Evolutionary conservation across 805 yeast species (phyloP).

Genomic region (Saccharomycopsis sp.): DNA sequence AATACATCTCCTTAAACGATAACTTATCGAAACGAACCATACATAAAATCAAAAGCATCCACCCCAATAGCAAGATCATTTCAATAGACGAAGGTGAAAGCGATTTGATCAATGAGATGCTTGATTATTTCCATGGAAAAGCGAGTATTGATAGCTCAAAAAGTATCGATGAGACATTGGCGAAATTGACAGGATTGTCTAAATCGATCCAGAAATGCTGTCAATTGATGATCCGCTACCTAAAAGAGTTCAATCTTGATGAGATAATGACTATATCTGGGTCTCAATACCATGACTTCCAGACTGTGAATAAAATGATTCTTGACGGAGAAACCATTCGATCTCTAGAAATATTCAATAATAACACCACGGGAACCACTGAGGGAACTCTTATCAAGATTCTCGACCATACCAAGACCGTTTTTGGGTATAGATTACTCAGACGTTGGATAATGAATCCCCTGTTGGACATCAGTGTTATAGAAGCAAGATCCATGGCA

Average conservation of each 20-base stretch:
- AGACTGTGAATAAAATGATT: slow-evolving; percentile 42
- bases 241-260: slow-evolving; percentile 58
- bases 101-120: neutral
- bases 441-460: slow-evolving; percentile 75
- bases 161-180: slow-evolving; percentile 1
- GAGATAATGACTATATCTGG: slow-evolving; percentile 20
- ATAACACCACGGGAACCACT: slow-evolving; percentile 47
- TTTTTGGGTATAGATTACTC: slow-evolving; percentile 64
- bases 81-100: slow-evolving; percentile 22
- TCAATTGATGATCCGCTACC: slow-evolving; percentile 43
- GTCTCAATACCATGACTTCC: slow-evolving; percentile 40
- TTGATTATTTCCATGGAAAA: neutral
- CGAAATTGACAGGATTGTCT: slow-evolving; percentile 28
- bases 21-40: slow-evolving; percentile 31
- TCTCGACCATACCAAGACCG: slow-evolving; percentile 72
- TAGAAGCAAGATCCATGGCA: slow-evolving; percentile 60
- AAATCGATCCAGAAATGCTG: slow-evolving; percentile 34
- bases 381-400: slow-evolving; percentile 76
- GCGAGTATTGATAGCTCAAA: neutral
- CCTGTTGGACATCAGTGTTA: slow-evolving; percentile 43
- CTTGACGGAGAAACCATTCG: slow-evolving; percentile 59
- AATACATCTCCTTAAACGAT: slow-evolving; percentile 47
- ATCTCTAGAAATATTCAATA: slow-evolving; percentile 69
- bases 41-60: slow-evolving; percentile 11
- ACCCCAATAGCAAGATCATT: neutral